These are phyloP conservation scores for Aspergillus sojae DNA, from an alignment of 2,329 filamentous ascomycete species.

Conservation along the genomic window DNA sequence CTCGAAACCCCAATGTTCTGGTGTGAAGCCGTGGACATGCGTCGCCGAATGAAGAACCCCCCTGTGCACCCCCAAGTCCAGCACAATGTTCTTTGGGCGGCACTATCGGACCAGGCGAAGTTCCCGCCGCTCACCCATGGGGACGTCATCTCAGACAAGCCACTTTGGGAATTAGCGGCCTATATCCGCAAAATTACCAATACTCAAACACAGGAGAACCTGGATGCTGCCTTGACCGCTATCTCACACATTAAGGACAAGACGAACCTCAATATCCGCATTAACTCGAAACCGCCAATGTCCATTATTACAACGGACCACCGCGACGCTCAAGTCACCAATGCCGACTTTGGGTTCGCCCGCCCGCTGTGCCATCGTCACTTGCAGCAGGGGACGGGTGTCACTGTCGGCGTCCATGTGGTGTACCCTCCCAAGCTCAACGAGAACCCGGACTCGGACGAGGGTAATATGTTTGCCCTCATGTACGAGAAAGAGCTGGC, in stretches of 20 bases:
- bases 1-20: slow-evolving; percentile 31
- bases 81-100: slow-evolving; percentile 37
- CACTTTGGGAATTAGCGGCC: slow-evolving; percentile 36
- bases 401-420: slow-evolving; percentile 22
- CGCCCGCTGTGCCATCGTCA: slow-evolving; percentile 35
- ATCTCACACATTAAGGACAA: slow-evolving; percentile 43
- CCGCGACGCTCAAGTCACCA: slow-evolving; percentile 30
- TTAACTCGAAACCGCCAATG: slow-evolving; percentile 40
- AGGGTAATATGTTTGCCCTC: slow-evolving; percentile 29
- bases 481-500: slow-evolving; percentile 39
- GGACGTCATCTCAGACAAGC: slow-evolving; percentile 38
- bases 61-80: slow-evolving; percentile 37
- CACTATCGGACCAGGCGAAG: slow-evolving; percentile 25
- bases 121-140: slow-evolving; percentile 33
- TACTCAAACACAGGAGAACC: slow-evolving; percentile 31
- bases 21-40: slow-evolving; percentile 44
- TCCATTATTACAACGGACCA: slow-evolving; percentile 38
- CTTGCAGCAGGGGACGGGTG: slow-evolving; percentile 26
- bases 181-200: slow-evolving; percentile 43
- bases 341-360: slow-evolving; percentile 41
- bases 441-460: slow-evolving; percentile 29
- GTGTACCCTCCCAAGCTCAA: slow-evolving; percentile 37
- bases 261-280: slow-evolving; percentile 31
- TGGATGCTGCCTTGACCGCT: slow-evolving; percentile 31
- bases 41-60: slow-evolving; percentile 33